Evolutionary conservation across 257 asterid species (phyloP).

Genomic region (Lycium barbarum): DNA sequence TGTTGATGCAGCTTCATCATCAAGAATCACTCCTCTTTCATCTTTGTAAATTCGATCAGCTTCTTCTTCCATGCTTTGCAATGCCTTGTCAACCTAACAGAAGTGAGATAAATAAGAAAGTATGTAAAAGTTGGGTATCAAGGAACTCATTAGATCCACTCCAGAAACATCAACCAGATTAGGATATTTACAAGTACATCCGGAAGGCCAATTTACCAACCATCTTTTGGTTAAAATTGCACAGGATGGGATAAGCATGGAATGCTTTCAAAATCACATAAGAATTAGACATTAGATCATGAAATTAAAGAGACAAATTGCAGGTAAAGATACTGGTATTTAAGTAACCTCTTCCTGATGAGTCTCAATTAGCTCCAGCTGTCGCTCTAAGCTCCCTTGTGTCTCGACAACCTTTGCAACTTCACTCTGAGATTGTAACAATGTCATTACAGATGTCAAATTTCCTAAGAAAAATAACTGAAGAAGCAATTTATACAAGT

Average conservation of each 20-base stretch:
- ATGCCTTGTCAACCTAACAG: slow-evolving; percentile 85
- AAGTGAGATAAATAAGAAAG: slow-evolving; percentile 20
- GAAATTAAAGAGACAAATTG: slow-evolving; percentile 17
- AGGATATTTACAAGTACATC: neutral
- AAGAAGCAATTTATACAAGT: neutral
- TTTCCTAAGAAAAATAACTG: neutral
- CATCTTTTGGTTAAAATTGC: neutral
- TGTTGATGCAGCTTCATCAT: slow-evolving; percentile 92
- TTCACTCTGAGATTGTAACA: slow-evolving; percentile 64
- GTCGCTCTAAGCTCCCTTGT: slow-evolving; percentile 84
- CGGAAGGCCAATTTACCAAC: neutral
- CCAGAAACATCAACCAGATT: slow-evolving; percentile 20
- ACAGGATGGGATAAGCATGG: slow-evolving; percentile 5
- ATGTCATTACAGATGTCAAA: neutral
- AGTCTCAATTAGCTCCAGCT: slow-evolving; percentile 92
- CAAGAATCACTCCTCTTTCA: slow-evolving; percentile 81
- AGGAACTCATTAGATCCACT: slow-evolving; percentile 3
- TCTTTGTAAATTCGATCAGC: slow-evolving; percentile 86
- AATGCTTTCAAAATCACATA: slow-evolving; percentile 26
- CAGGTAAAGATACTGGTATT: neutral
- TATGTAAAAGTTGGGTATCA: slow-evolving; percentile 20
- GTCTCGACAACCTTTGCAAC: slow-evolving; percentile 94
- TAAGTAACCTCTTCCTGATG: slow-evolving; percentile 88
- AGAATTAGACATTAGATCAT: slow-evolving; percentile 21
- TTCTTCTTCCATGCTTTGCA: slow-evolving; percentile 92